Evolutionary conservation across 2,329 filamentous ascomycete genomes (phyloP), one percentile per base, ranked within the genome.

Genomic region (Septoria petroselini): DNA sequence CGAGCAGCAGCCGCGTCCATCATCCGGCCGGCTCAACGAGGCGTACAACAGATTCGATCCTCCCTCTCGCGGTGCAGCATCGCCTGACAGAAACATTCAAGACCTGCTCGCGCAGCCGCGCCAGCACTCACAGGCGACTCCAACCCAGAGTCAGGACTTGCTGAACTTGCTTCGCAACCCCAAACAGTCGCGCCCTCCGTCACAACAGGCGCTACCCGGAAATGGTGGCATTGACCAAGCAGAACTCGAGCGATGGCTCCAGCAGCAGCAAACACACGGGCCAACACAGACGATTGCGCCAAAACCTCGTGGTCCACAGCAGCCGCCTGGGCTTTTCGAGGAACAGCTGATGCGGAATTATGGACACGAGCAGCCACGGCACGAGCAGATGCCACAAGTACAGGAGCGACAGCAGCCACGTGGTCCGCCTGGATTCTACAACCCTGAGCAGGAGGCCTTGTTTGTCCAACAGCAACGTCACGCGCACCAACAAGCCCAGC

Each of bases 111-210:
- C 69, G 30, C 66, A 66, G 37, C 68, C 50, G 66, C 70, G 66
- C 63, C 72, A 62, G 33, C 65, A 70, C 39, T 53, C 65, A 7
- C 63, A 66, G 64, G 83, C 79, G 65, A 81, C 76, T 60, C 65
- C 63, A 54, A 62, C 64, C 38, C 87, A 91, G 60, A 81, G 85
- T n/a, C 86, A 94, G 57, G 91, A 93, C 65, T 73, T 95, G 41
- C 87, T 95, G 70, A 86, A 84, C 54, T 76, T 95, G 23, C 93
- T 95, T 59, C 76, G 79, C 62, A 60, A 63, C 63, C 65, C 53
- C 43, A 67, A 39, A 17, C 50, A 68, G 17, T 58, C 70, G 38
- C 61, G 58, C 23, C 57, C 57, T 8, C 50, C 42, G 23, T 57
- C 51, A 31, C 60, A 56, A 62, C 68, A 42, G 54, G 65, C 54